Conservation (phyloP, 495 filamentous ascomycete species). For the Parathielavia appendiculata region DNA sequence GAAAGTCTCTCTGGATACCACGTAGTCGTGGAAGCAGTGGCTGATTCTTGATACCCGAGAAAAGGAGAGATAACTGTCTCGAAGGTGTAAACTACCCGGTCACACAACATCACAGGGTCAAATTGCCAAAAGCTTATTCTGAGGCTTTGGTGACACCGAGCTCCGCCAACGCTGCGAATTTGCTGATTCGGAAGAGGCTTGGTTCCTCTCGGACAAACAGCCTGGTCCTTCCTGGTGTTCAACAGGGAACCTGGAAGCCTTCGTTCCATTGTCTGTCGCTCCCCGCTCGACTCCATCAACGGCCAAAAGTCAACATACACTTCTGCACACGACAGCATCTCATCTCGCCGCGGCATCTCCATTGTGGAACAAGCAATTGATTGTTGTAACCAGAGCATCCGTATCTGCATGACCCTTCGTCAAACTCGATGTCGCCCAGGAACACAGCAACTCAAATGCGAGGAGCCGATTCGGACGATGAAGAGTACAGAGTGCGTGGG, state of each 20-base stretch:
- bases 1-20: too few species aligned
- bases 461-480: conserved; percentile 31
- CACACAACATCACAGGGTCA: neutral
- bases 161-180: neutral
- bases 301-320: neutral
- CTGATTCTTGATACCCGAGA: too few species aligned
- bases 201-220: neutral
- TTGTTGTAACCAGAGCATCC: conserved; percentile 18
- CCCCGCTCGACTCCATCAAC: neutral
- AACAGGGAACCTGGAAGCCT: neutral
- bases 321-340: neutral
- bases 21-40: too few species aligned
- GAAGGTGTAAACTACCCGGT: too few species aligned
- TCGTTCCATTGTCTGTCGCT: conserved; percentile 1
- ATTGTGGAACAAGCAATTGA: conserved; percentile 16
- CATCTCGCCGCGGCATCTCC: neutral
- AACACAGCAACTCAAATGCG: conserved; percentile 24
- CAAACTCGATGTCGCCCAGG: conserved; percentile 30
- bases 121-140: too few species aligned
- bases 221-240: conserved; percentile 13
- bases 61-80: too few species aligned
- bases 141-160: too few species aligned
- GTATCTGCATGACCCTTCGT: conserved; percentile 24
- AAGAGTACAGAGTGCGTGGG: conserved; percentile 24
- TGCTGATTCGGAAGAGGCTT: neutral